Percentiles rank a stretch among this genome's conserved stretches.
phyloP scores from a whole-genome alignment of 169 alveolate species.

The Plasmodium cynomolgi region DNA sequence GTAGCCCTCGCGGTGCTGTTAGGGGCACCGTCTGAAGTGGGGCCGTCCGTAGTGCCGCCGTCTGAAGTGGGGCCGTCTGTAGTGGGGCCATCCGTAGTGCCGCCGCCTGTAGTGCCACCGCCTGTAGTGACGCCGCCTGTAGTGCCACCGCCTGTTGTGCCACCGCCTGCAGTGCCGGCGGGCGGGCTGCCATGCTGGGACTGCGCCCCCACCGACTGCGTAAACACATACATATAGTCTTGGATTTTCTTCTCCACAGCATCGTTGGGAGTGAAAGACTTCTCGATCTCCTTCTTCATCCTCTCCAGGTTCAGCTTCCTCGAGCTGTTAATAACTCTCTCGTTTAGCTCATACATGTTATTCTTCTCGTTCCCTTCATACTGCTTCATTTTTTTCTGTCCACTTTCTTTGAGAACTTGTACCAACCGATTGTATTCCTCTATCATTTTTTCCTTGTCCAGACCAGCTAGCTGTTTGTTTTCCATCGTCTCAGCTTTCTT shows the following conservation, averaged over 20 bases:
- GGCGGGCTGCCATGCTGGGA: too few species aligned
- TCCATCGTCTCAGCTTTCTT: slow-evolving; percentile 50
- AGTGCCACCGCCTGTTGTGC: neutral
- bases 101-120: neutral
- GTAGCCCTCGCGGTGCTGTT: neutral
- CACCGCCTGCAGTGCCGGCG: neutral
- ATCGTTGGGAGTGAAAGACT: neutral
- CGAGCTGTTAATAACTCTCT: slow-evolving; percentile 44
- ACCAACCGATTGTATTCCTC: slow-evolving; percentile 37
- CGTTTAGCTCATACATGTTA: slow-evolving; percentile 45
- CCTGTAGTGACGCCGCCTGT: neutral
- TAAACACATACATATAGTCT: slow-evolving; percentile 60
- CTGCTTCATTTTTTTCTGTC: slow-evolving; percentile 3
- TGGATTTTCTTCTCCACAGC: slow-evolving; percentile 36
- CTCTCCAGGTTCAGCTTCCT: slow-evolving; percentile 20
- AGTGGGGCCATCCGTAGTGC: neutral
- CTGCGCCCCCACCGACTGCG: slow-evolving; percentile 69
- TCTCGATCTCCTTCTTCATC: slow-evolving; percentile 40
- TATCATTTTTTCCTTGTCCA: slow-evolving; percentile 64
- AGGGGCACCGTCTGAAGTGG: neutral
- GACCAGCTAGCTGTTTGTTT: neutral
- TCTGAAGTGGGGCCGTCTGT: neutral
- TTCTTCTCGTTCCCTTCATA: slow-evolving; percentile 46
- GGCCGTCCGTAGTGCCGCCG: neutral
- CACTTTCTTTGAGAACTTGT: slow-evolving; percentile 18